phyloP scores from a whole-genome alignment of 1,284 basidiomycete species.

The Trichosporon coremiiforme region DNA sequence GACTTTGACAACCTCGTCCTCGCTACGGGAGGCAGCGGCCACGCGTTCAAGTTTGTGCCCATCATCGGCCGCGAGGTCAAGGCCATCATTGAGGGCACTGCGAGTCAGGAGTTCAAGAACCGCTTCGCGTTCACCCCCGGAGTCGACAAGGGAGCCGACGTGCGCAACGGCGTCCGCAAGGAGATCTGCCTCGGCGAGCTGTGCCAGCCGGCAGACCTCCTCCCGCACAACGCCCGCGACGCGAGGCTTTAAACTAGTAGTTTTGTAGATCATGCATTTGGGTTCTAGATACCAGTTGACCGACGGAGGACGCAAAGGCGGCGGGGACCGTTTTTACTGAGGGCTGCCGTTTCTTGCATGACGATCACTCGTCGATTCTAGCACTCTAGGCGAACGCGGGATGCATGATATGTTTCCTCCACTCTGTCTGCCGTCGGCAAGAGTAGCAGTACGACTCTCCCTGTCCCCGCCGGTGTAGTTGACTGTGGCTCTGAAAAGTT shows the following conservation, averaged over 20 bases:
- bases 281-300: background rate
- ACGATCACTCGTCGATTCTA: too few relatives aligned
- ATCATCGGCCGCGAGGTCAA: constrained; percentile 74
- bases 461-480: too few relatives aligned
- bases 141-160: constrained; percentile 42
- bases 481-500: background rate
- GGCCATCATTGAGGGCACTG: constrained; percentile 68
- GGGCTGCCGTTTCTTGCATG: too few relatives aligned
- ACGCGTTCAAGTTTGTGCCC: constrained; percentile 72
- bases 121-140: constrained; percentile 61
- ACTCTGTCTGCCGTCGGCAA: too few relatives aligned
- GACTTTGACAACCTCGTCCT: constrained; percentile 55
- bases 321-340: too few relatives aligned
- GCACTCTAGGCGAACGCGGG: too few relatives aligned
- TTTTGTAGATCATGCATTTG: constrained; percentile 5
- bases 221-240: constrained; percentile 20
- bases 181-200: constrained; percentile 29
- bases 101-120: constrained; percentile 36
- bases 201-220: constrained; percentile 23
- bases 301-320: too few relatives aligned
- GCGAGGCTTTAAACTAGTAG: constrained; percentile 23
- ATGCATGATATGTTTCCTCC: too few relatives aligned
- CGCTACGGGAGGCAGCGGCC: constrained; percentile 58
- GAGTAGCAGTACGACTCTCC: too few relatives aligned
- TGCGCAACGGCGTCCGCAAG: constrained; percentile 41